Base-by-base conservation (phyloP, 1,284 basidiomycete species). In the Agaricales sp. region DNA sequence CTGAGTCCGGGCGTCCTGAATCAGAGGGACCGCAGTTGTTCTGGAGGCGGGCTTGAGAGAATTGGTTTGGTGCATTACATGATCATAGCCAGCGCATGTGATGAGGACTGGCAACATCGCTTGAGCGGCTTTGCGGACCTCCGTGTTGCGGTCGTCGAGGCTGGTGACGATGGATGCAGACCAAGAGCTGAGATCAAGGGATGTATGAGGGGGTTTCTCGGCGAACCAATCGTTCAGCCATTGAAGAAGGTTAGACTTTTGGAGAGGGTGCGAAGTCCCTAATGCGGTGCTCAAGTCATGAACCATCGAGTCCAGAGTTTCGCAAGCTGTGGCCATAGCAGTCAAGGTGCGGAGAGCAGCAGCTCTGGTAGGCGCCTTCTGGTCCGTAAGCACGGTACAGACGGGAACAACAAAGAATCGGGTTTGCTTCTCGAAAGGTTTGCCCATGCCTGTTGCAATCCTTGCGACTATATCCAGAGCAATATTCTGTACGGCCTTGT, bases 361-460 rank as follows among this genome's bases (percentile, higher is more conserved):
- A 2, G 80, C 70, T 41, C 96, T 83, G 30, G 93, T 86, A 3
- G 83, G 84, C 1, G 87, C 84, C 65, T 99, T 99, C 63, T 95
- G 92, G 62, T 99, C 96, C 4, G 94, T 80, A 3, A 98, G 76
- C 3, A 94, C 91, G 20, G 85, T 85, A 1, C 85, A 81, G 6
- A 98, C 76, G 0, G 94, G 81, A 0, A 82, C 67, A 8, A 82
- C 78, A 56, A 94, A 87, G 45, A 90, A 71, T 21, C 84, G 82
- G 2, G 79, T 77, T 57, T 95, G 78, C 61, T 90, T 94, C 57
- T 99, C 95, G 61, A 99, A 99, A 0, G 89, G 80, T 60, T 87
- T 92, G 46, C 92, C 92, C 92, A 99, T 97, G 1, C 91, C 94
- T 0, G 75, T 80, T 1, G 96, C 92, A 53, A 99, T 85, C 45